Evolutionary conservation across 768 basidiomycete genomes (phyloP), one percentile per base, ranked within the genome.

Genomic region (Cyclocybe cylindracea): DNA sequence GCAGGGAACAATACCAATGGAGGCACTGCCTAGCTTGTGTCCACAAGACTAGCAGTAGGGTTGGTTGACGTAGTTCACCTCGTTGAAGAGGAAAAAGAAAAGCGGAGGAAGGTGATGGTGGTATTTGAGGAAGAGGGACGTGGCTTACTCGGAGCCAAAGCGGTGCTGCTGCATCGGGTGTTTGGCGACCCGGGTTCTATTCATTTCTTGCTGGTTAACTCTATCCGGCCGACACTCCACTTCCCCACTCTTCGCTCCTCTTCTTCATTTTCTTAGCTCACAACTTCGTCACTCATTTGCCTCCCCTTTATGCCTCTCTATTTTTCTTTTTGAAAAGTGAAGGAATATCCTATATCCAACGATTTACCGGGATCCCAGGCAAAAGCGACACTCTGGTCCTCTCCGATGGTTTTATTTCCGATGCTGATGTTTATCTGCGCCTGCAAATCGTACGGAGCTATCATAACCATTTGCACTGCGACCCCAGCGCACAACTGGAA

Each of bases 1-100:
- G 49, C 47, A 50, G 35, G 55, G 57, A 56, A 65, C 47, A 66
- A 57, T 61, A 66, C 65, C 64, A 64, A 58, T 55, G 52, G 56
- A 47, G 54, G 46, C 56, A 60, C 57, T 40, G 51, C 55, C 57
- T 57, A 61, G 59, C 63, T 55, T 58, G 57, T 45, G 56, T 59
- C 57, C 56, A 60, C 44, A 55, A 36, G 49, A 43, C 24, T 24
- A 35, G 42, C 45, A 51, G 52, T 43, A 56, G 53, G 39, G 48
- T 55, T 55, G 32, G 42, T 18, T 40, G 47, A 52, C 45, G 55
- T 53, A 47, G 49, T 53, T 59, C 33, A 38, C 46, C 37, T 49
- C 52, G 46, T 40, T 29, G 32, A 51, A 52, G 46, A 56, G 54
- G 37, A 59, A 58, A 59, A 50, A 63, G 46, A 44, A 51, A 48